phyloP scores from a whole-genome alignment of 2,329 filamentous ascomycete species.

The Fusarium solani-melongenae region DNA sequence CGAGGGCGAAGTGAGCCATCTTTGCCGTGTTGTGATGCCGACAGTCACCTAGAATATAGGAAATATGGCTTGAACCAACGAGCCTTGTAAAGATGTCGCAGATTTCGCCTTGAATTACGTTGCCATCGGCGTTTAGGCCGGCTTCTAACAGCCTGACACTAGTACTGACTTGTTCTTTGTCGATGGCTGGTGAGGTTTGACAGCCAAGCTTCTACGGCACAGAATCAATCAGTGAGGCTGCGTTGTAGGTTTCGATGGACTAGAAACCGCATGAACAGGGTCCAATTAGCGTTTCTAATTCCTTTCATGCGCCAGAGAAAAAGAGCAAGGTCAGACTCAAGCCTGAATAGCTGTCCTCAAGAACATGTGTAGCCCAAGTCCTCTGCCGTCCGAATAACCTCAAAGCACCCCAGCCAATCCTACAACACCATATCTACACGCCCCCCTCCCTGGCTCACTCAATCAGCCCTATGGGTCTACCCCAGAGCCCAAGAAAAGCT shows the following conservation, averaged over 20 bases:
- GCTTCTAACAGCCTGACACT: rapidly evolving
- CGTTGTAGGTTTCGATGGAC: background rate
- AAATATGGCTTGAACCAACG: background rate
- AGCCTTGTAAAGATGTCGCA: background rate
- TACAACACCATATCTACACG: background rate
- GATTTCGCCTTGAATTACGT: background rate
- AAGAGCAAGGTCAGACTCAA: background rate
- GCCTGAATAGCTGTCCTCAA: background rate
- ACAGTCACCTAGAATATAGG: background rate
- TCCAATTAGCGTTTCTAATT: background rate
- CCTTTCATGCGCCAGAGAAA: background rate
- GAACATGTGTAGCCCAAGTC: background rate
- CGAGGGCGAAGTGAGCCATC: background rate
- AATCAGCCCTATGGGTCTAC: constrained; percentile 3
- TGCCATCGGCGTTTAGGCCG: background rate
- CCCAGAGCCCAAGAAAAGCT: background rate
- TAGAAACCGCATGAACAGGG: background rate
- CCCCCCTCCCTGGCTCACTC: background rate
- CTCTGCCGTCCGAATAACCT: constrained; percentile 1
- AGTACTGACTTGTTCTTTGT: background rate
- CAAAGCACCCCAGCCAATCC: background rate
- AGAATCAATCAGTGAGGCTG: background rate
- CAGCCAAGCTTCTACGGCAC: background rate
- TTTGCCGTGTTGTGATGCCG: background rate
- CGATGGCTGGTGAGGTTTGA: background rate